Evolutionary conservation across 768 basidiomycete species (phyloP).

Genomic region (Suillus cothurnatus): DNA sequence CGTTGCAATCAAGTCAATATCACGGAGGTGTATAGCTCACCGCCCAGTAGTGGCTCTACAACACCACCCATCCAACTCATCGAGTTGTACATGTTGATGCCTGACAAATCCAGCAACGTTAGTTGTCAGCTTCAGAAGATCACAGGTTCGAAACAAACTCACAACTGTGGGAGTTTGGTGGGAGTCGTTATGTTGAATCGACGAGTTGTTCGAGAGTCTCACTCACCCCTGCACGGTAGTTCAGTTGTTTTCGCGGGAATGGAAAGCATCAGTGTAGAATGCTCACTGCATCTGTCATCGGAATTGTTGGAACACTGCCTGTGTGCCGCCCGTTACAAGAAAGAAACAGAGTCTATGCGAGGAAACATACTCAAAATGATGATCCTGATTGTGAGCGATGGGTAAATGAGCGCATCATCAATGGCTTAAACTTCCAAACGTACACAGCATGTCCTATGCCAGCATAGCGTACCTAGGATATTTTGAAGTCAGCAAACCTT

Average conservation of each 20-base stretch:
- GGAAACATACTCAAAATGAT: neutral
- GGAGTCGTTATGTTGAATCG: neutral
- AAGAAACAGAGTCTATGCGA: neutral
- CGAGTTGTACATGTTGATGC: neutral
- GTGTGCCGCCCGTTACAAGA: neutral
- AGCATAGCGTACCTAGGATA: neutral
- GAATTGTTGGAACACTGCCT: neutral
- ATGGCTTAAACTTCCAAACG: neutral
- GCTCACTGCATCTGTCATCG: neutral
- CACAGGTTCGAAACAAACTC: neutral
- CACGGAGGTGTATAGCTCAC: neutral
- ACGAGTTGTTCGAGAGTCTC: neutral
- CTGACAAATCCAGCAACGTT: neutral
- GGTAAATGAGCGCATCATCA: neutral
- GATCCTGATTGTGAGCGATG: neutral
- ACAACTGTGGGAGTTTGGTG: neutral
- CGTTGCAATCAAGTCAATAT: neutral
- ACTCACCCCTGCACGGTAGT: neutral
- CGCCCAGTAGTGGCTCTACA: fast-evolving
- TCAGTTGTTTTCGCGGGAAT: neutral
- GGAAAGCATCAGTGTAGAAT: neutral
- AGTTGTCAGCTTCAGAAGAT: neutral
- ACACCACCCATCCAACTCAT: neutral
- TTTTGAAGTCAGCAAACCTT: neutral
- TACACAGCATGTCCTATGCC: neutral